Evolutionary conservation across 2,329 filamentous ascomycete genomes (phyloP), one percentile per base, ranked within the genome.

Genomic region (Albifimbria verrucaria): DNA sequence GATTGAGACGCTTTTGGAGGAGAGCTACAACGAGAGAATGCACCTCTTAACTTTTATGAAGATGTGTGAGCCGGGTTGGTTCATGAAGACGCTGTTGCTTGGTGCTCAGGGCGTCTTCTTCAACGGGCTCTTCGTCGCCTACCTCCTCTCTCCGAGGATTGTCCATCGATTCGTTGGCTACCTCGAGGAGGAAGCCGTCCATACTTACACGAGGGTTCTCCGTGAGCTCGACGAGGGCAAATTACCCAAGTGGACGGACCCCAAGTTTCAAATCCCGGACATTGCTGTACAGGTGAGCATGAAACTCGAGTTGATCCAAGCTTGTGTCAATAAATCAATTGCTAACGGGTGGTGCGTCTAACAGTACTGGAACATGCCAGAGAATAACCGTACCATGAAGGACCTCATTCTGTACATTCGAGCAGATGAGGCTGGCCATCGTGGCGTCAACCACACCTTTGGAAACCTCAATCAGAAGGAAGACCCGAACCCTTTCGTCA

Each of bases 101-200:
- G 91, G 87, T 11, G 92, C 93, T 0, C 93, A 97, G 70, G 94
- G 93, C 39, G 90, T 97, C 62, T 97, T 96, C 79, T 97, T 96
- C 82, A 99, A 99, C 73, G 82, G 85, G 58, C 83, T 97, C 68
- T 97, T 99, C 79, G 55, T 96, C 57, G 81, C 88, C 46, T 97
- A 97, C 73, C 85, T 99, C 28, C 65, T 96, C 55, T 91, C 88
- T 1, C 93, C 94, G 7, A 85, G 87, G 56, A 93, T 90, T 57
- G 93, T 90, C 65, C 94, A 99, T 71, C 88, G 94, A 44, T 97
- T 99, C 70, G 92, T 97, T 50, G 94, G 92, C 2, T 97, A 97
- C 63, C 84, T 99, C 12, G 94, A 99, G 72, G 94, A 99, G 70
- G 94, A 99, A 72, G 94, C 94, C 9, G 93, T 97, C 2, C 82